These are phyloP conservation scores for Phytopythium sindhum DNA, from an alignment of 352 stramenopile species.

Conservation along the genomic window DNA sequence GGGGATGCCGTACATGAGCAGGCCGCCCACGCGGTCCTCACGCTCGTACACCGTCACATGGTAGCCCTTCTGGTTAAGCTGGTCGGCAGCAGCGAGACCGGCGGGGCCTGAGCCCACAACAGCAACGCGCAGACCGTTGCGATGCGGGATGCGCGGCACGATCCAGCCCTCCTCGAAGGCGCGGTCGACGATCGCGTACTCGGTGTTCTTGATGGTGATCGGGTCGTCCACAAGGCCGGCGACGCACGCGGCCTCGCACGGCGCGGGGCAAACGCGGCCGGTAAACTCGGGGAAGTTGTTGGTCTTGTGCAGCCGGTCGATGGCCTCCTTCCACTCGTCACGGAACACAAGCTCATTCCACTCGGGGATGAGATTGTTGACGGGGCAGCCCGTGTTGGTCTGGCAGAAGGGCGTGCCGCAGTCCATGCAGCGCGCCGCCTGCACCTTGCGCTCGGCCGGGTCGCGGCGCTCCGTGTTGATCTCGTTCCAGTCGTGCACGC, in stretches of 20 bases:
- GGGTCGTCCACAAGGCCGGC: constrained; percentile 94
- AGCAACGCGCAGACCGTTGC: constrained; percentile 94
- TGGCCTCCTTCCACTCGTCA: constrained; percentile 95
- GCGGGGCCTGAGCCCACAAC: constrained; percentile 93
- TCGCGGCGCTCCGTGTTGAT: constrained; percentile 93
- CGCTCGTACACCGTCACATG: constrained; percentile 96
- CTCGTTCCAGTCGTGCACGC: constrained; percentile 96
- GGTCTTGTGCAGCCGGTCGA: constrained; percentile 95
- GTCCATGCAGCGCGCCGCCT: constrained; percentile 98
- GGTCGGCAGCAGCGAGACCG: constrained; percentile 92
- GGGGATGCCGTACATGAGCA: constrained; percentile 98
- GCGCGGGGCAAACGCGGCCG: constrained; percentile 95
- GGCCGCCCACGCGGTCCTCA: constrained; percentile 93
- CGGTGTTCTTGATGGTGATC: constrained; percentile 99
- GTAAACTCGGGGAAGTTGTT: constrained; percentile 99
- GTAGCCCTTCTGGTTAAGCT: constrained; percentile 98
- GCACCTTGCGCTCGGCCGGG: constrained; percentile 86
- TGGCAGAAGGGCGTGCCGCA: constrained; percentile 98
- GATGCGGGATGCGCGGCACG: constrained; percentile 88
- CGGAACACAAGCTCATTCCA: constrained; percentile 99
- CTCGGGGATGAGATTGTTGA: constrained; percentile 98
- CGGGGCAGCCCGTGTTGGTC: constrained; percentile 96
- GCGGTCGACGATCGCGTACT: constrained; percentile 98
- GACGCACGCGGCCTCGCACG: constrained; percentile 95
- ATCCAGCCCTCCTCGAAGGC: constrained; percentile 96